phyloP scores from a whole-genome alignment of 192 early-diverging fungal genomes.

The Entomortierella chlamydospora region DNA sequence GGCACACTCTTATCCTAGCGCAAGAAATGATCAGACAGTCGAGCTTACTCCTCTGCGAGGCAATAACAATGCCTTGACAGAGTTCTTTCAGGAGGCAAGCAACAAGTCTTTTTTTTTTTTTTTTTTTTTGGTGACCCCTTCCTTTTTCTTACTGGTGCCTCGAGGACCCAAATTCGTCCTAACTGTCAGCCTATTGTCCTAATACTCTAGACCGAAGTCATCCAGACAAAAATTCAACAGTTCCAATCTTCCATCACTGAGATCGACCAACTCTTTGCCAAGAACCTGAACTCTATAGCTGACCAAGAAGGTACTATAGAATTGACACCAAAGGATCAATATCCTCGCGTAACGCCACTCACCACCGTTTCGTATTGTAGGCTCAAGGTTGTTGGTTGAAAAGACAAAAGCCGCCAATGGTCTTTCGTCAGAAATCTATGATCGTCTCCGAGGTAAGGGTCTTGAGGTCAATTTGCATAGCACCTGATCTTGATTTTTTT shows the following conservation, averaged over 20 bases:
- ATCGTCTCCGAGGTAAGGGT: constrained; percentile 42
- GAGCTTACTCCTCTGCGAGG: constrained; percentile 45
- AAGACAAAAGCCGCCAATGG: constrained; percentile 30
- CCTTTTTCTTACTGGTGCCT: too few species aligned
- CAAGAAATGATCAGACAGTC: constrained; percentile 18
- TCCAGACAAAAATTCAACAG: constrained; percentile 45
- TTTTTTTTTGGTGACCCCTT: too few species aligned
- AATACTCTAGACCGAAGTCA: constrained; percentile 39
- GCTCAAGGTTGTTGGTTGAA: constrained; percentile 24
- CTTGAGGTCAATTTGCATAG: not conserved
- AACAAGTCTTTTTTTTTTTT: too few species aligned
- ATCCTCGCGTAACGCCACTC: not conserved
- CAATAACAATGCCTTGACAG: constrained; percentile 27
- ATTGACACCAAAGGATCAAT: not conserved
- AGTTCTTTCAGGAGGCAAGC: constrained; percentile 50
- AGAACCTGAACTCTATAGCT: constrained; percentile 21
- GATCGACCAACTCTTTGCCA: constrained; percentile 40
- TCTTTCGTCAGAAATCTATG: constrained; percentile 47
- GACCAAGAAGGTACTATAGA: not conserved
- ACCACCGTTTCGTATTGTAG: not conserved
- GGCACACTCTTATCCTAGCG: not conserved
- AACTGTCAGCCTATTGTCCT: not conserved
- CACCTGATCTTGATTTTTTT: too few species aligned
- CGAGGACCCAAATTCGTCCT: too few species aligned
- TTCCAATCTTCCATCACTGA: constrained; percentile 46